Conservation (phyloP, 163 green algal species). For the Coccomyxa subellipsoidea region DNA sequence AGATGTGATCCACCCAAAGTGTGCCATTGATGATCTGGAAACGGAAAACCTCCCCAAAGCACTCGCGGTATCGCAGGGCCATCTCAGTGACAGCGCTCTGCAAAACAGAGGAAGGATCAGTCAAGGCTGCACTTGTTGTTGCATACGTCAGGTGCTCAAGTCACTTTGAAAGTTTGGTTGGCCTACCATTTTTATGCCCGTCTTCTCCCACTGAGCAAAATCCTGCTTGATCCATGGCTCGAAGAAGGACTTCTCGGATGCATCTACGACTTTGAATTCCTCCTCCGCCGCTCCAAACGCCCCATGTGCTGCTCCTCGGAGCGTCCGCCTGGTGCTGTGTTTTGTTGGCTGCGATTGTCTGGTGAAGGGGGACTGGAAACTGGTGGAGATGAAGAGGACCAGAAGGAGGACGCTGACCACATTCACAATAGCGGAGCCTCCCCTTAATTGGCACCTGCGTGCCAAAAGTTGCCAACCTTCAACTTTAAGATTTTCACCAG, state of each 20-base stretch:
- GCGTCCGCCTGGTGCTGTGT: neutral
- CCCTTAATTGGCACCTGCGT: neutral
- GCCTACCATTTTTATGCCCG: constrained; percentile 18
- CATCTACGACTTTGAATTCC: constrained; percentile 16
- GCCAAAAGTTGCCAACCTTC: neutral
- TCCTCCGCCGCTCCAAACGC: constrained; percentile 14
- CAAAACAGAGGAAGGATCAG: no score
- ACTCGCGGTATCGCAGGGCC: constrained; percentile 16
- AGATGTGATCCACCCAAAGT: constrained; percentile 50
- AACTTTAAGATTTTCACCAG: neutral
- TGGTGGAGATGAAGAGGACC: constrained; percentile 9
- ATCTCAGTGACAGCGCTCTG: constrained; percentile 10
- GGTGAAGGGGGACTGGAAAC: constrained; percentile 10
- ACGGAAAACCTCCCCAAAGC: constrained; percentile 24
- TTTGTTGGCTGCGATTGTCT: neutral
- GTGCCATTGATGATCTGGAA: constrained; percentile 40
- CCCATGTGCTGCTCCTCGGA: neutral
- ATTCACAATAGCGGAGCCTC: neutral
- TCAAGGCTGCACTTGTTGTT: no score
- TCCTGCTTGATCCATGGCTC: constrained; percentile 30
- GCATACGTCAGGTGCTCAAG: no score
- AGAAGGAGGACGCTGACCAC: constrained; percentile 11
- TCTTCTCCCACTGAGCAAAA: constrained; percentile 17
- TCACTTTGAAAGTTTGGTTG: neutral
- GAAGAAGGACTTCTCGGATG: constrained; percentile 19